Evolutionary conservation across 148 eudicot species (phyloP), one percentile per base, ranked within the genome.

Genomic region (Rhododendron molle): DNA sequence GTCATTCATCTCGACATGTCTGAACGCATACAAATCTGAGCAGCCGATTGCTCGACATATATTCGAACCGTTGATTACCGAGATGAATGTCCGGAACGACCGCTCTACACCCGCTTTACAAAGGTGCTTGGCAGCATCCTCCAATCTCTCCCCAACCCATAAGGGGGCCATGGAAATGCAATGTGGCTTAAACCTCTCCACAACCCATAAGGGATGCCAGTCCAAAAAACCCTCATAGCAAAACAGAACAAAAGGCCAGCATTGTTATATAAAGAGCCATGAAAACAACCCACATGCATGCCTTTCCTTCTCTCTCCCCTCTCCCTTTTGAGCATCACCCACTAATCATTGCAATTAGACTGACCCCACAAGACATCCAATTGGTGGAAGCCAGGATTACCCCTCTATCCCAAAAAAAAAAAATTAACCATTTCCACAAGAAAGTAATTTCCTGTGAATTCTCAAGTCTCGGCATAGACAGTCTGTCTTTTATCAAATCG

Each of bases 181-280:
- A 84, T 78, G 89, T 91, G 90, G 92, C 89, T 86, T 44, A 82
- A 79, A 80, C 86, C 85, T 76, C 82, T 87, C 89, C 90, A 89
- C 92, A 82, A 10, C 86, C 78, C 81, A 79, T 46, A 79, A 76
- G 34, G 71, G 11, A 7, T 21, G 40, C 28, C 38, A 44, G 58
- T 69, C 85, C 78, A 71, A 44, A 43, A 65, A 58, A 23, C 46
- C 26, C 30, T 81, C 73, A 36, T 3, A 83, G 54, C 81, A 81
- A 76, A 69, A 83, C 83, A 89, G 84, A 86, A 82, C 78, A 52
- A 46, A 86, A 15, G 36, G 77, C 76, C 62, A 78, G n/a, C 69
- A 32, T 79, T 28, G 86, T 83, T 80, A 79, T 80, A 79, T 82
- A 83, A 84, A 87, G 89, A 84, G 86, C 84, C 86, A 84, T 73